Evolutionary conservation across 257 asterid genomes (phyloP), one percentile per base, ranked within the genome.

Genomic region (Nyctanthes arbortristis): DNA sequence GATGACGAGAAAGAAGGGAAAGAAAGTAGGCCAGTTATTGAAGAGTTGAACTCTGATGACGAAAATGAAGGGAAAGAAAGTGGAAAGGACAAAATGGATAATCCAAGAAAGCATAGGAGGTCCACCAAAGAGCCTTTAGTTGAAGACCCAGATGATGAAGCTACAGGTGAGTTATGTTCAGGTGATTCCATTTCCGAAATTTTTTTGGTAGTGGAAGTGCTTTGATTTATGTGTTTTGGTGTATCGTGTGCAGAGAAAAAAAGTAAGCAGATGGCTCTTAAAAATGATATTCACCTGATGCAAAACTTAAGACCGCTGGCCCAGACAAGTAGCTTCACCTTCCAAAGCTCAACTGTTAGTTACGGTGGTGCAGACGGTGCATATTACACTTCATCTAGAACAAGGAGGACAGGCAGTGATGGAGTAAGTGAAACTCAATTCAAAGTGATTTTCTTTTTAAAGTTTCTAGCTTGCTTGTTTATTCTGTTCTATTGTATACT

Each of bases 291-390:
- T 18, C 72, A 76, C 78, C 85, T 63, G 73, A 74, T 67, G 43
- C 75, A 58, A 7, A 72, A 69, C 54, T 73, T 39, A 24, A 73
- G 68, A 65, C 33, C 86, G 28, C 96, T 66, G 43, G 95, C 93
- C 31, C 88, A 68, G 67, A 67, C 81, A 60, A 96, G 67, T 35
- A 82, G 89, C 82, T 82, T 86, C 75, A 73, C 86, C 68, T 94
- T 91, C 73, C 97, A 91, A 80, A 91, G 97, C 74, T 86, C 95
- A 52, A 78, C 84, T 77, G 87, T 91, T 72, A 71, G 95, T 34
- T 89, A 94, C 72, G 97, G 99, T 30, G 96, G 97, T 79, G 75
- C 87, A 39, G 78, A 89, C 82, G 99, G 99, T 61, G 76, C 87
- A 52, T 86, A 87, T 79, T 86, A 89, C 76, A 83, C 88, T 55